These are phyloP conservation scores for Aegle marmelos DNA, from an alignment of 345 rosid species.

Conservation along the genomic window DNA sequence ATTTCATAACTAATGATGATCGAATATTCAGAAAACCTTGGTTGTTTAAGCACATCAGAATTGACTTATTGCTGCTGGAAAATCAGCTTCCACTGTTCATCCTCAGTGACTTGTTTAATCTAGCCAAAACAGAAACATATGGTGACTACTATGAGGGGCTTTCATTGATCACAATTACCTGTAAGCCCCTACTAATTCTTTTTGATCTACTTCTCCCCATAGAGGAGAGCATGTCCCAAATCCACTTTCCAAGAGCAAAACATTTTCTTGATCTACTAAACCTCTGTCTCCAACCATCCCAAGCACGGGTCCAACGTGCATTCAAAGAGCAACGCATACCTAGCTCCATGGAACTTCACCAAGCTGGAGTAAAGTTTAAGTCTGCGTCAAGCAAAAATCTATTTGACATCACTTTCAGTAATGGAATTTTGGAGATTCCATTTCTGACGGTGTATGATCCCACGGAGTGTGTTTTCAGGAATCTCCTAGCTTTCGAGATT, in stretches of 20 bases:
- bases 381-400: background rate
- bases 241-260: background rate
- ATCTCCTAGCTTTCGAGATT: background rate
- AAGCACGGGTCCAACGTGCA: background rate
- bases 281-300: background rate
- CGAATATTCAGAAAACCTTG: background rate
- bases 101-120: constrained; percentile 1
- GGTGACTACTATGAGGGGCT: background rate
- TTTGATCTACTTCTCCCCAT: too few relatives aligned
- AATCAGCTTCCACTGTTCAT: constrained; percentile 34
- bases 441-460: background rate
- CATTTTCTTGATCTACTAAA: background rate
- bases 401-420: background rate
- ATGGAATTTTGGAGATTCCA: background rate
- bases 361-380: constrained; percentile 7
- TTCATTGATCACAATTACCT: too few relatives aligned
- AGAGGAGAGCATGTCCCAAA: background rate
- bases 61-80: constrained; percentile 26
- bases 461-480: background rate
- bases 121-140: background rate
- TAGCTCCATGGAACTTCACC: background rate
- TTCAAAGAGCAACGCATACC: background rate
- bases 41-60: too few relatives aligned
- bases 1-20: background rate
- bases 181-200: too few relatives aligned